Evolutionary conservation across 148 eudicot genomes (phyloP), one percentile per base, ranked within the genome.

Genomic region (Suaeda aralocaspica): DNA sequence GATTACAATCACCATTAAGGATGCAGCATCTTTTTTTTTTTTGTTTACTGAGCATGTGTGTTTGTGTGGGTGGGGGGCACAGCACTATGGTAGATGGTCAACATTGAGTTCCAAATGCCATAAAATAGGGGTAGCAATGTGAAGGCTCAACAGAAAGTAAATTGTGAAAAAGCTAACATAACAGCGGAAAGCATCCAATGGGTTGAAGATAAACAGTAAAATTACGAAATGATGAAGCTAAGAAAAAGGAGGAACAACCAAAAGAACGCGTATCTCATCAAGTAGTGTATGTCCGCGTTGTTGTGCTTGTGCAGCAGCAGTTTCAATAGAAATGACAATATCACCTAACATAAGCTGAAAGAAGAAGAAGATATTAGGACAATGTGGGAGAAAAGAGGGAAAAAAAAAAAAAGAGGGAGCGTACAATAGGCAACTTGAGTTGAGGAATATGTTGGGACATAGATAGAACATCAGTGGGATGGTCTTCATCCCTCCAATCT

Each of bases 301-400:
- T 78, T 83, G 88, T 78, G 96, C 98, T 79, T 93, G 98, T 77
- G 91, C 80, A 76, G 96, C 87, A 75, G 95, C 96, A 69, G 96
- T 90, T 86, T 93, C 98, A 9, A 85, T 91, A 52, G 98, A 93
- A 75, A 93, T 88, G 70, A 93, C 95, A 64, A 93, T 78, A 82
- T 93, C 98, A 22, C 98, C 98, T 85, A 91, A 71, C 98, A 91
- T 89, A 74, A 93, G 91, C 98, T 93, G 96, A 83, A 84, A 79
- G 26, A 68, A 68, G 55, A 84, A 79, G 26, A 39, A 69, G 29
- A 73, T 19, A 53, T 16, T 26, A 28, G 68, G n/a, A n/a, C n/a
- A n/a, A n/a, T n/a, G n/a, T n/a, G n/a, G n/a, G n/a, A n/a, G n/a
- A n/a, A n/a, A n/a, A n/a, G n/a, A n/a, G n/a, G n/a, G n/a, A n/a